Percentiles rank a stretch among this genome's conserved stretches.
Conservation (phyloP, 257 asterid genomes). For the Penstemon davidsonii region DNA sequence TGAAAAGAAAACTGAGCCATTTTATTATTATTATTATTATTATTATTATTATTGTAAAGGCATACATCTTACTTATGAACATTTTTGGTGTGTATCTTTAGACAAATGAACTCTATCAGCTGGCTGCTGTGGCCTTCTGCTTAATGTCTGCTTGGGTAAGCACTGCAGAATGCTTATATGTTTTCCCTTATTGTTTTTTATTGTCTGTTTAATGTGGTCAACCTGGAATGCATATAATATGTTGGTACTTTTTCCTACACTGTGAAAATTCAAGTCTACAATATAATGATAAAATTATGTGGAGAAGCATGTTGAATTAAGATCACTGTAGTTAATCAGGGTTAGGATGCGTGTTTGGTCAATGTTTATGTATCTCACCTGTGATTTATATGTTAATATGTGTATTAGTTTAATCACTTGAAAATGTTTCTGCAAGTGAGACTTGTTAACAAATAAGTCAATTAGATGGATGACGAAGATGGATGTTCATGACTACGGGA, state of each 20-base stretch:
- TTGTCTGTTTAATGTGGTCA: conserved; percentile 7
- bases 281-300: conserved; percentile 11
- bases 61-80: conserved; percentile 27
- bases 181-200: conserved; percentile 8
- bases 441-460: neutral
- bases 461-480: neutral
- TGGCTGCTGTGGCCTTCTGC: conserved; percentile 69
- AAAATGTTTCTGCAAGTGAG: conserved; percentile 4
- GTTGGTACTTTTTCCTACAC: neutral
- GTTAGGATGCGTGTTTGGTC: conserved; percentile 16
- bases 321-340: neutral
- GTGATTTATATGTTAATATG: neutral
- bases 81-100: conserved; percentile 39
- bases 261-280: conserved; percentile 5
- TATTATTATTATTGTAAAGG: neutral
- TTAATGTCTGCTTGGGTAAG: conserved; percentile 89
- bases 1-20: neutral
- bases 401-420: neutral
- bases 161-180: conserved; percentile 11
- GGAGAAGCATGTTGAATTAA: conserved; percentile 13
- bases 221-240: conserved; percentile 12
- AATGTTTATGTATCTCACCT: conserved; percentile 7
- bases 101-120: conserved; percentile 83
- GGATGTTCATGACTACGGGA: too few species aligned
- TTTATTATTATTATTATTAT: neutral